Base-by-base conservation (phyloP, 768 basidiomycete species). In the Rubroboletus pulcherrimus region DNA sequence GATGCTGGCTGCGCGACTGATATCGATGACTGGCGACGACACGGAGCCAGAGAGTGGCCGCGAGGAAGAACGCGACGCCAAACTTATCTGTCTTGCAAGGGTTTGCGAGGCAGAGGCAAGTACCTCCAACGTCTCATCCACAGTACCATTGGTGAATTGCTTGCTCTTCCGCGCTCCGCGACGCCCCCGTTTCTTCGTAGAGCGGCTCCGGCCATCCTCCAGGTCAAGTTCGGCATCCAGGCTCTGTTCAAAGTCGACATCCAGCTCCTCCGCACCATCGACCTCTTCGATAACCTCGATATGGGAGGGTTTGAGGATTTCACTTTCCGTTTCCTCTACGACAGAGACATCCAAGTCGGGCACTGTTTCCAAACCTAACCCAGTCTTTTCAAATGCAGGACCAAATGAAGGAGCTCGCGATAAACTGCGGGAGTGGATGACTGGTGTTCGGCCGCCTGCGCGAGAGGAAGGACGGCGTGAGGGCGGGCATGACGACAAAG, bases 161-260 rank as follows among this genome's bases (percentile, higher is more conserved):
- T 87, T 81, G 65, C 87, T 88, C 74, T 91, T 94, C 50, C 94
- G 81, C 3, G 86, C 83, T 39, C 93, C 93, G 49, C 93, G 81
- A 72, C 91, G 94, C 55, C 91, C 81, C 29, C 91, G 80, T 73
- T 87, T 93, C 69, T 82, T 84, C 43, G 81, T 87, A 45, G 89
- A 90, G 11, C 53, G 85, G 82, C 58, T 77, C 42, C 55, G 66
- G 15, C 65, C 72, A 45, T 66, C 67, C 10, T 77, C 76, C n/a
- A 62, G 34, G 17, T 75, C 74, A 5, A 54, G 53, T 35, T 74
- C 72, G 39, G 26, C 37, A 31, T 68, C 62, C n/a, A 31, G 43
- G 34, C 24, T 46, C 38, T 44, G 61, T 19, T 59, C 67, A 31
- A 5, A 35, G 39, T 63, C 72, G 17, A 42, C 3, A 11, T 60